Conservation (phyloP, 805 yeast genomes). For the Torulaspora quercuum region DNA sequence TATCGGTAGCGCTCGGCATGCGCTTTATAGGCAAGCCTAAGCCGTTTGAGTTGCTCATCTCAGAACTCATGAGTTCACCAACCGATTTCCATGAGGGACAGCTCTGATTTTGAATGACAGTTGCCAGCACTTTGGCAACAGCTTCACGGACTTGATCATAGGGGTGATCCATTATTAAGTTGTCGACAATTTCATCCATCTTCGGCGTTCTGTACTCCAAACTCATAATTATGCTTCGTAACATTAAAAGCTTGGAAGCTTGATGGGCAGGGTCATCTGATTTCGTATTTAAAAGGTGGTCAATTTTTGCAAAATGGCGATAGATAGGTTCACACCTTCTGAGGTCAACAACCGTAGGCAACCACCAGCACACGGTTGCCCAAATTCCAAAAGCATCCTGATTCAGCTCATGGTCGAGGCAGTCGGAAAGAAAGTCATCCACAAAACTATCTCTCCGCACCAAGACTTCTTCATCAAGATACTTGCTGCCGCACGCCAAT, state of each 20-base stretch:
- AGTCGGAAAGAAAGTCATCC: conserved; percentile 41
- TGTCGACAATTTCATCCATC: conserved; percentile 43
- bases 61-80: conserved; percentile 14
- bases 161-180: conserved; percentile 53
- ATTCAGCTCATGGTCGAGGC: conserved; percentile 57
- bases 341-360: conserved; percentile 60
- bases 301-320: conserved; percentile 44
- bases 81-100: conserved; percentile 23
- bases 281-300: conserved; percentile 40
- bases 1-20: conserved; percentile 35
- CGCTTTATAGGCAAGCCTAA: conserved; percentile 38
- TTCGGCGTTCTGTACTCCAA: conserved; percentile 54
- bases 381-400: conserved; percentile 74
- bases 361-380: conserved; percentile 73
- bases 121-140: conserved; percentile 54
- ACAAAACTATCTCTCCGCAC: conserved; percentile 46
- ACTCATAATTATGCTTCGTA: conserved; percentile 49
- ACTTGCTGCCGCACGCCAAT: conserved; percentile 48
- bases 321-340: conserved; percentile 60
- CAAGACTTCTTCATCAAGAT: conserved; percentile 38
- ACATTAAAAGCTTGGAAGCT: conserved; percentile 51
- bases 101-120: conserved; percentile 29
- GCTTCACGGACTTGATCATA: conserved; percentile 70
- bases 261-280: conserved; percentile 64
- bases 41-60: conserved; percentile 24